Conservation (phyloP, 78 protist species). For the Goniomonas avonlea region DNA sequence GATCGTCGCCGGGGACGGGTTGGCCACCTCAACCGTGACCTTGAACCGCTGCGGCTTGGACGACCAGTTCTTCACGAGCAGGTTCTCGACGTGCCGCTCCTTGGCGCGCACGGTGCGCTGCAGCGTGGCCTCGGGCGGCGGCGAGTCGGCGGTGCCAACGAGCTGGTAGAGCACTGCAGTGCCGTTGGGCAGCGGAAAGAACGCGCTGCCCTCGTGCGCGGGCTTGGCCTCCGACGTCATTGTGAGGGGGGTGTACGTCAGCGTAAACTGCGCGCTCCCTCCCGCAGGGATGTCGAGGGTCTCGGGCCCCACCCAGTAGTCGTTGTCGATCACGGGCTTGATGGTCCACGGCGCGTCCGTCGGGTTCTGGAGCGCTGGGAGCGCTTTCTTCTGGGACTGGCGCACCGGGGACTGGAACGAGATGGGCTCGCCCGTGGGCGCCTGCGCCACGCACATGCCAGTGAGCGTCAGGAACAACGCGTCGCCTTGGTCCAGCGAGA, state of each 20-base stretch:
- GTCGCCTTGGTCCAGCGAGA: conserved; percentile 10
- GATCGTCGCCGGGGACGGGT: background rate
- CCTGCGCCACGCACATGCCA: conserved; percentile 39
- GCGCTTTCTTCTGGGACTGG: background rate
- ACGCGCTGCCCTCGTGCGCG: conserved; percentile 33
- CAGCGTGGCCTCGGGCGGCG: conserved; percentile 10
- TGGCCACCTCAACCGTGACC: conserved; percentile 17
- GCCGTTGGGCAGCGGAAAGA: conserved; percentile 73
- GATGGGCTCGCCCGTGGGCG: background rate
- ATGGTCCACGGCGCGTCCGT: conserved; percentile 36
- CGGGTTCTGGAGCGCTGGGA: conserved; percentile 3
- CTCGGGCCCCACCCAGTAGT: conserved; percentile 40
- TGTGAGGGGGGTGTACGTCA: conserved; percentile 49
- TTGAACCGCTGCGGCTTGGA: conserved; percentile 49
- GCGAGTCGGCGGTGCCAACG: conserved; percentile 40
- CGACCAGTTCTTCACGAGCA: conserved; percentile 61
- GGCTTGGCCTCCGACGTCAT: conserved; percentile 32
- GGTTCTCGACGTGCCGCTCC: background rate
- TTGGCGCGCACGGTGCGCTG: background rate
- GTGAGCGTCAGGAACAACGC: conserved; percentile 33
- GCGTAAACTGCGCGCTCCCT: background rate
- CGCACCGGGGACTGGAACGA: conserved; percentile 41
- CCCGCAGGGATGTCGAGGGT: conserved; percentile 14
- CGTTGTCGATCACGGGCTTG: conserved; percentile 41
- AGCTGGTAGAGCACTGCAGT: conserved; percentile 36